A percentile compares a stretch with the other conserved stretches of the same genome.
phyloP scores from a whole-genome alignment of 179 eudicot genomes.

The Drosera spatulata region DNA sequence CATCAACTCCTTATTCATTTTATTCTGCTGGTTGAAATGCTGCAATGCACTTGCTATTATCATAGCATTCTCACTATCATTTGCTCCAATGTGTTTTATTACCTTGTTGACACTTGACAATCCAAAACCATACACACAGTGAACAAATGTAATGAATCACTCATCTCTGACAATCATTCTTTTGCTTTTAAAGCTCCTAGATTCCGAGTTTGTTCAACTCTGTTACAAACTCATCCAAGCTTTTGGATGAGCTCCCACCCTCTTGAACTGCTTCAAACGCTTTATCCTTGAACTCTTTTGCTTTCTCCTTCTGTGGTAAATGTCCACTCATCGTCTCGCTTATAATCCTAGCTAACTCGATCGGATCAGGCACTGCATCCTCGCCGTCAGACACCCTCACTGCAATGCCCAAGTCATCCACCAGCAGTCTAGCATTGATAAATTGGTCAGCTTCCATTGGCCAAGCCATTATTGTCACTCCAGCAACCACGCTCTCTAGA shows the following conservation, averaged over 20 bases:
- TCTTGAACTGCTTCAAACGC: conserved; percentile 33
- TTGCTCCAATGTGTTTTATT: too few relatives aligned
- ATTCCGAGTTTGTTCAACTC: conserved; percentile 7
- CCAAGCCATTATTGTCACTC: conserved; percentile 63
- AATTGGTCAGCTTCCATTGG: conserved; percentile 84
- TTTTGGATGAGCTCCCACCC: conserved; percentile 45
- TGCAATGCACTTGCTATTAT: too few relatives aligned
- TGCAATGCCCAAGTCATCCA: conserved; percentile 30
- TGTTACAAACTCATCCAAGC: conserved; percentile 30
- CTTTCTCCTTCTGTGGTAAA: conserved; percentile 20
- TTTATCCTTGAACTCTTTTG: conserved; percentile 28
- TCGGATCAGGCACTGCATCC: conserved; percentile 41
- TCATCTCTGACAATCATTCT: too few relatives aligned
- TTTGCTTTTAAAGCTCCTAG: too few relatives aligned
- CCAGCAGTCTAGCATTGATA: conserved; percentile 44
- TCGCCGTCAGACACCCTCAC: conserved; percentile 38
- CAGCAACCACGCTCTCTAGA: conserved; percentile 39
- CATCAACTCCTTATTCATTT: too few relatives aligned
- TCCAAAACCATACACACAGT: too few relatives aligned
- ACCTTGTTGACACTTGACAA: too few relatives aligned
- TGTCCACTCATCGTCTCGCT: conserved; percentile 23
- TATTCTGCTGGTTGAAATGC: too few relatives aligned
- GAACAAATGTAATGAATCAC: too few relatives aligned
- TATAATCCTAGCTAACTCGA: conserved; percentile 28
- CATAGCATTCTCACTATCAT: too few relatives aligned